Evolutionary conservation across 2,329 filamentous ascomycete species (phyloP).

Genomic region (Alternaria alternata): DNA sequence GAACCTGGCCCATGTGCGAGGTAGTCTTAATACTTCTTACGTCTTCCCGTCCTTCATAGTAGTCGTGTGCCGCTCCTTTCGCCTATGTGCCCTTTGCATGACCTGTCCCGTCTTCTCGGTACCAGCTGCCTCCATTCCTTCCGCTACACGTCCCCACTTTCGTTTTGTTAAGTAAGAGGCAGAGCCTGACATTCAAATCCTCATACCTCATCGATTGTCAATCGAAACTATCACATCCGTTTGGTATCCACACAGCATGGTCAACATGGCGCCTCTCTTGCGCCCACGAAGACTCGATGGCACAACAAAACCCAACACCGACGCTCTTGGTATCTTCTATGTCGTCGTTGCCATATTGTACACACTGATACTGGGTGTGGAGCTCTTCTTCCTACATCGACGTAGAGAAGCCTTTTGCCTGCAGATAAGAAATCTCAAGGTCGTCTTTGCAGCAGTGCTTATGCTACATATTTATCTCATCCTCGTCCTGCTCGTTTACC

Average conservation of each 20-base stretch:
- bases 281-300: constrained; percentile 41
- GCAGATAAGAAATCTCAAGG: constrained; percentile 43
- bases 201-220: constrained; percentile 9
- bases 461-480: constrained; percentile 49
- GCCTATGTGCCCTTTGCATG: constrained; percentile 42
- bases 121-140: constrained; percentile 29
- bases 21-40: constrained; percentile 33
- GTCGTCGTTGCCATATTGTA: constrained; percentile 44
- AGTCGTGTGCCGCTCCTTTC: constrained; percentile 33
- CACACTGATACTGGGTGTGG: constrained; percentile 40
- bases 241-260: constrained; percentile 34
- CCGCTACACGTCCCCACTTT: constrained; percentile 32
- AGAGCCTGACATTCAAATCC: constrained; percentile 34
- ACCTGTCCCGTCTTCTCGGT: constrained; percentile 33
- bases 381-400: constrained; percentile 43
- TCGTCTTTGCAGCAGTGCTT: constrained; percentile 45
- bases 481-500: constrained; percentile 49
- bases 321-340: constrained; percentile 45
- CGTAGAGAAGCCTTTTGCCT: constrained; percentile 43
- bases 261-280: constrained; percentile 43
- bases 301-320: constrained; percentile 36
- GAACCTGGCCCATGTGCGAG: constrained; percentile 30
- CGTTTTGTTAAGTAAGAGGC: constrained; percentile 35
- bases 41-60: constrained; percentile 24
- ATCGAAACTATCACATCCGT: constrained; percentile 17